Conservation (phyloP, 306 rosid species). For the Quercus gilva region DNA sequence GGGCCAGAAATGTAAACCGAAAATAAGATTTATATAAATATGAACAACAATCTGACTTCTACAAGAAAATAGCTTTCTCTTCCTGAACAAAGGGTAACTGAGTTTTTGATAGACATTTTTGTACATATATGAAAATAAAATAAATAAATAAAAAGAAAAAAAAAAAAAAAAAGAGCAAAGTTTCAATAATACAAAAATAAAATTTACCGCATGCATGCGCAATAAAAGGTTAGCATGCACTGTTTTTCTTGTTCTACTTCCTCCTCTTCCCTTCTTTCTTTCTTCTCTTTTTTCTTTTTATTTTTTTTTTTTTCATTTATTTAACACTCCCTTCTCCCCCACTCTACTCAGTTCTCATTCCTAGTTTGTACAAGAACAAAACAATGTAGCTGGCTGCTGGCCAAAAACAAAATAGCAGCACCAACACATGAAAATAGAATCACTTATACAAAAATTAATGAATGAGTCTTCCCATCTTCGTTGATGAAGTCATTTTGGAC, state of each 20-base stretch:
- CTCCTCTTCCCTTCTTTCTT: constrained; percentile 20
- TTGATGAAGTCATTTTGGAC: not conserved
- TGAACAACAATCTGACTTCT: not conserved
- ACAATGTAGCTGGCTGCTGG: constrained; percentile 33
- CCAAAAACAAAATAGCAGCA: constrained; percentile 9
- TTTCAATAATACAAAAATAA: constrained; percentile 2
- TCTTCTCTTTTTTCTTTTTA: constrained; percentile 19
- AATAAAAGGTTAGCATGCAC: constrained; percentile 67
- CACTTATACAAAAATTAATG: constrained; percentile 36
- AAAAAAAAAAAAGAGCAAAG: not conserved
- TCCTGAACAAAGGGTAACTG: not conserved
- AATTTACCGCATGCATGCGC: constrained; percentile 50
- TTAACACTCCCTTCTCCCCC: not conserved
- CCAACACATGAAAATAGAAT: constrained; percentile 19
- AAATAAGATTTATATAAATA: not conserved
- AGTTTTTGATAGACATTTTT: not conserved
- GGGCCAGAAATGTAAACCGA: not conserved
- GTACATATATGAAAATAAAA: constrained; percentile 2
- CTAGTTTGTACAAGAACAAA: constrained; percentile 37
- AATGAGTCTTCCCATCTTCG: constrained; percentile 9
- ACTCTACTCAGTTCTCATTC: constrained; percentile 28
- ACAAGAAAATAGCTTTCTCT: not conserved
- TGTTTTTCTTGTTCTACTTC: constrained; percentile 21
- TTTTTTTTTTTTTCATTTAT: not conserved
- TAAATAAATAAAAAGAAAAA: not conserved